phyloP scores from a whole-genome alignment of 139 green algal species.

The Volvox africanus region DNA sequence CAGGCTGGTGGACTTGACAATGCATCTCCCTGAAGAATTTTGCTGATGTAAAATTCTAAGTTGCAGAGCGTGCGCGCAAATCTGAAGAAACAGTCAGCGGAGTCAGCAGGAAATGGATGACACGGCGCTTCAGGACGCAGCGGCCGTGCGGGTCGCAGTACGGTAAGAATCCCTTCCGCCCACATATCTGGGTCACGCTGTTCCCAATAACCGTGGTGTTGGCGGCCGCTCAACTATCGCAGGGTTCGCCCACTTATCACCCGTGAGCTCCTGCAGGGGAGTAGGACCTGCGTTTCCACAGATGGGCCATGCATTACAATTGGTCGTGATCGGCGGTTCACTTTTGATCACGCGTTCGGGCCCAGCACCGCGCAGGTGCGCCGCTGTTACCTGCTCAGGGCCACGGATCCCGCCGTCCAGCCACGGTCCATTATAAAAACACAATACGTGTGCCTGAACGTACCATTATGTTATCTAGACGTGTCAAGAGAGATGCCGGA shows the following conservation, averaged over 20 bases:
- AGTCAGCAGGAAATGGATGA: constrained; percentile 15
- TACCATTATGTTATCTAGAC: too few relatives aligned
- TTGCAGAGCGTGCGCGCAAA: not conserved
- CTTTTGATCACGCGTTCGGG: constrained; percentile 57
- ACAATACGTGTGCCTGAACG: too few relatives aligned
- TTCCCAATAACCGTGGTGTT: not conserved
- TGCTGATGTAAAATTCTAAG: not conserved
- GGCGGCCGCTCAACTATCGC: not conserved
- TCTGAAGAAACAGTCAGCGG: not conserved
- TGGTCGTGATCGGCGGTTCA: constrained; percentile 52
- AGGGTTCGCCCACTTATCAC: constrained; percentile 46
- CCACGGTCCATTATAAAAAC: too few relatives aligned
- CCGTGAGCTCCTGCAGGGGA: constrained; percentile 46
- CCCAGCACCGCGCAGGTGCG: constrained; percentile 38
- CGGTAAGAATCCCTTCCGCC: not conserved
- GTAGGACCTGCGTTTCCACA: constrained; percentile 6
- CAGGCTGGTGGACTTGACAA: not conserved
- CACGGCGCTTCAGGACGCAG: constrained; percentile 2
- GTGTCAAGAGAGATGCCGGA: too few relatives aligned
- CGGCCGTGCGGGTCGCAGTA: constrained; percentile 17
- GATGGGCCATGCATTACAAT: constrained; percentile 40
- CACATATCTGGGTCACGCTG: not conserved
- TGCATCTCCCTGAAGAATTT: not conserved
- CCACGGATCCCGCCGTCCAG: too few relatives aligned
- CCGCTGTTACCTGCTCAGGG: not conserved